Conservation (phyloP, 257 asterid species). For the Solanum sitiens region DNA sequence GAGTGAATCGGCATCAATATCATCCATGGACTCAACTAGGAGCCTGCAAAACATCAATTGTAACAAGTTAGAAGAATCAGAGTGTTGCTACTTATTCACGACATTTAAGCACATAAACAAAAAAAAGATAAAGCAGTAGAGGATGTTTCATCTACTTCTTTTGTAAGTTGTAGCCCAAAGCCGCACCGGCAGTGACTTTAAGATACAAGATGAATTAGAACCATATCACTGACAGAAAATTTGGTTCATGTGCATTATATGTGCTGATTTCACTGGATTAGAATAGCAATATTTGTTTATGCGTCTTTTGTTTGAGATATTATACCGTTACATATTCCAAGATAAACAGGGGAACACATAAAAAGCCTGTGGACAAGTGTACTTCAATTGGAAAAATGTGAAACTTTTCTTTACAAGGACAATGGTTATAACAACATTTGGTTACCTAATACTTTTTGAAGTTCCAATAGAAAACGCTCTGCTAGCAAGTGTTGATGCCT, state of each 20-base stretch:
- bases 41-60: conserved; percentile 27
- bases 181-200: background rate
- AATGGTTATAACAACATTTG: background rate
- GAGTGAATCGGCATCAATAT: conserved; percentile 63
- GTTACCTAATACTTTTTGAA: conserved; percentile 47
- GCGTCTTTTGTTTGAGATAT: background rate
- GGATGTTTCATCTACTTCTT: background rate
- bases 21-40: conserved; percentile 80
- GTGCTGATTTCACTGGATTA: background rate
- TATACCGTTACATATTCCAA: background rate
- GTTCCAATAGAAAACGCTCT: conserved; percentile 47
- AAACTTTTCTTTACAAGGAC: background rate
- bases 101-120: background rate
- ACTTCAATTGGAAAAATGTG: background rate
- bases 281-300: background rate
- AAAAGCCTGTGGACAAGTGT: background rate
- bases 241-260: background rate
- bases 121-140: background rate
- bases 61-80: background rate
- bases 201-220: background rate
- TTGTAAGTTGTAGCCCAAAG: background rate
- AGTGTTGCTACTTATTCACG: background rate
- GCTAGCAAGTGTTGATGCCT: conserved; percentile 53
- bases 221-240: background rate
- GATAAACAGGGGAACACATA: background rate